A percentile compares a stretch with the other conserved stretches of the same genome.
These are phyloP conservation scores for Penicillium corylophilum DNA, from an alignment of 2,329 filamentous ascomycete genomes.

Conservation along the genomic window DNA sequence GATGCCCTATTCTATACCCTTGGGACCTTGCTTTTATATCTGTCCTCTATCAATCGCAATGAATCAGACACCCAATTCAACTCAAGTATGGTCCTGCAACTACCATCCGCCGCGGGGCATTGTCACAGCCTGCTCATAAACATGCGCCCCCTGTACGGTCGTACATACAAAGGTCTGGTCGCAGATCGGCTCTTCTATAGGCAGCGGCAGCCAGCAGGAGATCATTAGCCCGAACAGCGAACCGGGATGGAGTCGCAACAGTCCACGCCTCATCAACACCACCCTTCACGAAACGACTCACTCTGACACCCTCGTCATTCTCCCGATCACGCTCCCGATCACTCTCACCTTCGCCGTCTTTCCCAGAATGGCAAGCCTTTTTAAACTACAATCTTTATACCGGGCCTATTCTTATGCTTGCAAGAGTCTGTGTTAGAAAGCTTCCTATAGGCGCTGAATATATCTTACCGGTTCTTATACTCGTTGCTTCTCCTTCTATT, in stretches of 20 bases:
- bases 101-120: constrained; percentile 30
- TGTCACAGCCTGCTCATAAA: constrained; percentile 29
- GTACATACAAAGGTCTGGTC: constrained; percentile 17
- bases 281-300: background rate
- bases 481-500: too few species aligned
- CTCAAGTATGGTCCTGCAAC: constrained; percentile 32
- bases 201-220: constrained; percentile 10
- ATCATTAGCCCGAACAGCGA: constrained; percentile 6
- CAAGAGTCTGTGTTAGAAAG: too few species aligned
- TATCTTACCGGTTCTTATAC: too few species aligned
- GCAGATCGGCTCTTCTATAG: constrained; percentile 4
- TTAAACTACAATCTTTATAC: too few species aligned
- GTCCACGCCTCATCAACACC: background rate
- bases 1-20: background rate
- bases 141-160: constrained; percentile 28
- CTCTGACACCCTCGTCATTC: too few species aligned
- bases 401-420: too few species aligned
- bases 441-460: too few species aligned
- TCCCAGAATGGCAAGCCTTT: too few species aligned
- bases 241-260: constrained; percentile 12
- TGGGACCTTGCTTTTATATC: background rate
- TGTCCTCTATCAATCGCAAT: background rate
- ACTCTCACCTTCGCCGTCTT: background rate
- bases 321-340: background rate
- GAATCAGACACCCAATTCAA: constrained; percentile 26